A percentile compares a stretch with the other conserved stretches of the same genome.
Evolutionary conservation across 495 filamentous ascomycete species (phyloP).

Genomic region (Clohesyomyces aquaticus): DNA sequence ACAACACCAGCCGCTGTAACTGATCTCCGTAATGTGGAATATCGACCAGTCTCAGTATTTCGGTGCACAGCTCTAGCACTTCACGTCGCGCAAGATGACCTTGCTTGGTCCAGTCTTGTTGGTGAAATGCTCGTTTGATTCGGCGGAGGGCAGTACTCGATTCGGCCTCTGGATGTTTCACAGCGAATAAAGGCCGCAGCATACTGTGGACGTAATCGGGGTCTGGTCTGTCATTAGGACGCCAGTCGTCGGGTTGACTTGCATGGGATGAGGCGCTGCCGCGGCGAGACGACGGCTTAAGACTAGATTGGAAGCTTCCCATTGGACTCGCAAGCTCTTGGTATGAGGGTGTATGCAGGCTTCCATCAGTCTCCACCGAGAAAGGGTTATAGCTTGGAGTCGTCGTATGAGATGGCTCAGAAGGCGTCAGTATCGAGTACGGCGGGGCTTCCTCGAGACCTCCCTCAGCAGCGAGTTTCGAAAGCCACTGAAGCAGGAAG

Average conservation of each 20-base stretch:
- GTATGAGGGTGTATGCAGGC: background rate
- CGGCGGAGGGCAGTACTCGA: background rate
- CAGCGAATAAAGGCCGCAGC: background rate
- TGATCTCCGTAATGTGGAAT: background rate
- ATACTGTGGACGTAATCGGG: background rate
- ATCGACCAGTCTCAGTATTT: background rate
- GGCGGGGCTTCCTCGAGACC: too few relatives aligned
- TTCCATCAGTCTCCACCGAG: background rate
- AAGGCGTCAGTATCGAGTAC: too few relatives aligned
- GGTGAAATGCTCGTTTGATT: background rate
- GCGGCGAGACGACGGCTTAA: too few relatives aligned
- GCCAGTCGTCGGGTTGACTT: background rate
- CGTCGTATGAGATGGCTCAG: too few relatives aligned
- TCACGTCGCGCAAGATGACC: background rate
- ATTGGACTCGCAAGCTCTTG: background rate
- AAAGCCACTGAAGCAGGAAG: background rate
- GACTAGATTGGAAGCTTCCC: too few relatives aligned
- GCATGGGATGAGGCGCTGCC: background rate
- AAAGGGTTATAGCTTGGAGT: too few relatives aligned
- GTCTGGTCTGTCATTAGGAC: background rate
- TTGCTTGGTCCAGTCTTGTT: background rate
- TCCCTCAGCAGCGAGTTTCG: background rate
- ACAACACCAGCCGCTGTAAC: background rate
- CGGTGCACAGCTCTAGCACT: background rate
- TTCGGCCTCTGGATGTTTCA: background rate